Evolutionary conservation across 345 rosid genomes (phyloP), one percentile per base, ranked within the genome.

Genomic region (Gossypium thurberi): DNA sequence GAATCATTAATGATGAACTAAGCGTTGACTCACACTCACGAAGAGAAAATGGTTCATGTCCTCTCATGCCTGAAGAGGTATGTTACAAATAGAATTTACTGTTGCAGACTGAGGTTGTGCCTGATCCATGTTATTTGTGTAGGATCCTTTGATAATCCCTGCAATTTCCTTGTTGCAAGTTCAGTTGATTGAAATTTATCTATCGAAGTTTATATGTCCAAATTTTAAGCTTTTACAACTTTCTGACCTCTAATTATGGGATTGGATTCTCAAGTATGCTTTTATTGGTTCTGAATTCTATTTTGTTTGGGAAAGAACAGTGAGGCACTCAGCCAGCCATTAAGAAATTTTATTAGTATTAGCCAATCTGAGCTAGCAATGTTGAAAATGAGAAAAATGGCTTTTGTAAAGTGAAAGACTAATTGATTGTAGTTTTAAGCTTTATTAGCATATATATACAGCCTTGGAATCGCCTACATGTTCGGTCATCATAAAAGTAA

Each of bases 1-100:
- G 86, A 76, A 74, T 93, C 73, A 71, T 96, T 79, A 80, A 79
- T 43, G 97, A 90, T 75, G 82, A 84, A 70, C 79, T 89, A 58
- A 81, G 70, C 46, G 82, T 90, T 7, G 89, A 91, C 53, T 96
- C 99, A 3, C 91, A 59, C 79, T 73, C 78, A 65, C 95, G 82
- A 14, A 90, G 90, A 84, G 94, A 82, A 74, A 89, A 87, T 75
- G 99, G 99, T 63, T 86, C 88, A 70, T 96, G 99, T 73, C 98
- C 99, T 25, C 90, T 96, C 52, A 88, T 89, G 96, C 99, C 99
- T 62, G 99, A 93, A 87, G 97, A 93, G 96, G 99, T 96, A 75
- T 21, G 75, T 47, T 18, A 4, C 37, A 42, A 65, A 65, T 69
- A 68, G 64, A 74, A 17, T 74, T 50, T 25, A 48, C 26, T 10